phyloP scores from a whole-genome alignment of 805 yeast genomes.

The Yamadazyma phyllophila region DNA sequence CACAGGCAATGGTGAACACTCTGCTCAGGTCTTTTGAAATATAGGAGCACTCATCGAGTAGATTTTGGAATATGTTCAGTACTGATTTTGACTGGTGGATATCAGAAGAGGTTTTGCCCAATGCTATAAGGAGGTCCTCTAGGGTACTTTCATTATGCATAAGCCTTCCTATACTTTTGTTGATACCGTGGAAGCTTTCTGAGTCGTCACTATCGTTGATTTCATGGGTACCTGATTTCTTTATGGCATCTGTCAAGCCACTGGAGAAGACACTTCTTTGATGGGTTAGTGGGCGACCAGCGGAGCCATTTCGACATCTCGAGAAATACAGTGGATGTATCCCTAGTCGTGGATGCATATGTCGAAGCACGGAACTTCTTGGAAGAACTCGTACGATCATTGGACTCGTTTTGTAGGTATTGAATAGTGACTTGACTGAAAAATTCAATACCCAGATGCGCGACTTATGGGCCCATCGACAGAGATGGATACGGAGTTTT shows the following conservation, averaged over 20 bases:
- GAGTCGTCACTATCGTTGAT: not conserved
- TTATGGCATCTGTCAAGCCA: not conserved
- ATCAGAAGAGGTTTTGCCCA: too few relatives aligned
- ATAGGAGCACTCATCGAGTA: not conserved
- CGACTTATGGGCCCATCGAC: not conserved
- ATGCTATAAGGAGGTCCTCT: too few relatives aligned
- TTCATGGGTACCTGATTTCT: not conserved
- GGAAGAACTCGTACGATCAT: not conserved
- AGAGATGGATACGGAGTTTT: too few relatives aligned
- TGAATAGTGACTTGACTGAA: not conserved
- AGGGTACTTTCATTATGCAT: too few relatives aligned
- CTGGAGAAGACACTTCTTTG: not conserved
- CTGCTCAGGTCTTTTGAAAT: not conserved
- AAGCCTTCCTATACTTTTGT: not conserved
- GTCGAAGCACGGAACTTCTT: not conserved
- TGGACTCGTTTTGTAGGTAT: not conserved
- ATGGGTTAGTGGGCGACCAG: not conserved
- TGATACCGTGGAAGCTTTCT: not conserved
- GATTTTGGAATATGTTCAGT: not conserved
- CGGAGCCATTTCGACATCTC: not conserved
- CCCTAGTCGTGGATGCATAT: not conserved
- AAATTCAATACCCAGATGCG: not conserved
- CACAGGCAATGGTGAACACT: slow-evolving; percentile 11
- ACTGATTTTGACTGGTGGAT: not conserved
- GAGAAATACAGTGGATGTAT: not conserved